Evolutionary conservation across 2,329 filamentous ascomycete genomes (phyloP), one percentile per base, ranked within the genome.

Genomic region (Penicillium griseofulvum): DNA sequence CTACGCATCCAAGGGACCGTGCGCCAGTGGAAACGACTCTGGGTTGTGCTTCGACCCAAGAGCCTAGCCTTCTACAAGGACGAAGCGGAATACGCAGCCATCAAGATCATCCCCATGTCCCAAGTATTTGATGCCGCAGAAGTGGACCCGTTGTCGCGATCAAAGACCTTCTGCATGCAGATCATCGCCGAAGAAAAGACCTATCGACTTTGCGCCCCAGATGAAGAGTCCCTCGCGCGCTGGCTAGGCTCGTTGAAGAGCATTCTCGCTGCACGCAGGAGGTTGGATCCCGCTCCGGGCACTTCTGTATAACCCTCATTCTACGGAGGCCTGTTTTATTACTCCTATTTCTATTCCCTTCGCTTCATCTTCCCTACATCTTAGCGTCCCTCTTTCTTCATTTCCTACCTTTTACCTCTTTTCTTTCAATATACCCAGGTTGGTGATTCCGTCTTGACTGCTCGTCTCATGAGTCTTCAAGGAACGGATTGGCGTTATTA

Each of bases 171-270:
- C 69, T 97, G 94, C 73, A 81, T 97, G 71, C 93, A 97, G 74
- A 83, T 97, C 65, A 96, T 99, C 67, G 90, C 89, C 34, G 93
- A 97, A 66, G 93, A 97, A 69, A 94, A 91, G 75, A 89, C 83
- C 52, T 90, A 87, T 65, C 83, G 87, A 29, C 88, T 94, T 61
- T 90, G 87, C 68, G 85, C 91, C 0, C 80, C 84, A 19, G 86
- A 90, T 66, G 94, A 99, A 71, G 91, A 97, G 66, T 81, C 83
- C 1, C 78, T 97, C 54, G 86, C 92, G 37, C 88, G 87, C 61
- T 96, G 91, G 77, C 80, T 99, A 1, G 94, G 93, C 2, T 90
- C 91, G 0, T 86, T 97, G 76, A 97, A 97, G 77, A 96, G 91
- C 55, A 73, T 78, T 31, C 56, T 77, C 28, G 68, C 71, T 41